Conservation (phyloP, 2,329 filamentous ascomycete species). For the Fonsecaea monophora region DNA sequence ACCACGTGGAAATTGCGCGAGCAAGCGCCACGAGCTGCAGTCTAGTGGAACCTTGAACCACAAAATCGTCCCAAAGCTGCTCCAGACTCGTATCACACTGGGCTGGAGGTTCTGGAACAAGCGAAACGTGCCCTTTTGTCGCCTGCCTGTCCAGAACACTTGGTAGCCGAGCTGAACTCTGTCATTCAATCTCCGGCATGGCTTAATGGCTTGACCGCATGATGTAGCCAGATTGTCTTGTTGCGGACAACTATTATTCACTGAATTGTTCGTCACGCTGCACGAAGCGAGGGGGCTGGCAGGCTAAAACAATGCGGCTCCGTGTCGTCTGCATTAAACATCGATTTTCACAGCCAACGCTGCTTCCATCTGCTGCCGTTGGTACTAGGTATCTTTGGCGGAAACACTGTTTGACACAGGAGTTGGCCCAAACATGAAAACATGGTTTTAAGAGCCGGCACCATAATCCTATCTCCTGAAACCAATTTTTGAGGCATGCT, state of each 20-base stretch:
- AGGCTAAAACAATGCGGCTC: not conserved
- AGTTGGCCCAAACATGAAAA: not conserved
- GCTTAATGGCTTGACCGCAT: not conserved
- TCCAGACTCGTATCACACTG: not conserved
- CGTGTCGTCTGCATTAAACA: not conserved
- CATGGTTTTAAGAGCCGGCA: not conserved
- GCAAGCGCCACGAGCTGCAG: constrained; percentile 29
- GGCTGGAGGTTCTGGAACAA: constrained; percentile 4
- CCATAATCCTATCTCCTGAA: not conserved
- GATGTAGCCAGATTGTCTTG: not conserved
- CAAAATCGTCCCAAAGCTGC: constrained; percentile 6
- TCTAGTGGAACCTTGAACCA: constrained; percentile 19
- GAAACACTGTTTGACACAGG: not conserved
- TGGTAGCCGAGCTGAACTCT: not conserved
- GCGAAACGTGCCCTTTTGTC: not conserved
- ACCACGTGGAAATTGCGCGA: constrained; percentile 38
- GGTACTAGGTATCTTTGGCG: not conserved
- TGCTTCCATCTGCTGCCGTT: not conserved
- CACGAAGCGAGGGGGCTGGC: not conserved
- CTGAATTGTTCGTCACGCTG: not conserved
- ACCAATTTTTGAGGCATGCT: not conserved
- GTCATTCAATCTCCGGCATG: not conserved
- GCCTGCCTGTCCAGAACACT: not conserved
- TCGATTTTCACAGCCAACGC: not conserved
- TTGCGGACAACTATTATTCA: not conserved